Evolutionary conservation across 2,329 filamentous ascomycete species (phyloP), one percentile per base, ranked within the genome.

Genomic region (Anthostomella pinea): DNA sequence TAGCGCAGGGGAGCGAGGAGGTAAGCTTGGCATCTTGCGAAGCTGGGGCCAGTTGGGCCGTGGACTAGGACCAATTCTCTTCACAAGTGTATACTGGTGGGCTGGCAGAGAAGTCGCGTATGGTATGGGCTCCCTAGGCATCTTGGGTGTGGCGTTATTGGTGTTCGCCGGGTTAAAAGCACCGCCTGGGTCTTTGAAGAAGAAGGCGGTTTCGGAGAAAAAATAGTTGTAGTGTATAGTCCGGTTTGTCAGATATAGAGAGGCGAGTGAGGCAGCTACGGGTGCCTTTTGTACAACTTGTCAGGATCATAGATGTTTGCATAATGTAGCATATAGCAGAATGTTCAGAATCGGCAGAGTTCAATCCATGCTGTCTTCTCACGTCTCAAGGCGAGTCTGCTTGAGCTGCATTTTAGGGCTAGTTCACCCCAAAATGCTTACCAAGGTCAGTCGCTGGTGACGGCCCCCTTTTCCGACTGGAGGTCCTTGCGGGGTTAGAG

Each of bases 21-120:
- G 82, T 30, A 94, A 95, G 57, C 68, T 98, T 33, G 93, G 93
- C 3, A 83, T 87, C 39, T 74, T 97, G 51, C 75, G 93, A 18
- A 80, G 75, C 50, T 81, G 73, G 81, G 91, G 93, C 5, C 93
- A 98, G 69, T 75, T 90, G 4, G 93, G 93, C 3, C 77, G 93
- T 21, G 88, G 90, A 0, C 63, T 95, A 8, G 93, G 93, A 0
- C 93, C 93, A 0, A 62, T 98, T 4, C 66, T 95, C 22, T 98
- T 98, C 59, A 97, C 93, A 45, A 88, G 87, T 31, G 71, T 98
- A 38, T 98, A 98, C 67, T 98, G 93, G 93, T 98, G 93, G 93
- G 90, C 88, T 6, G 93, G 93, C 0, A 73, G 93, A 30, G 85
- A 94, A 57, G 74, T 81, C 8, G 93, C 93, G 2, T 98, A 97